Evolutionary conservation across 2,329 filamentous ascomycete genomes (phyloP), one percentile per base, ranked within the genome.

Genomic region (Aureobasidium lini): DNA sequence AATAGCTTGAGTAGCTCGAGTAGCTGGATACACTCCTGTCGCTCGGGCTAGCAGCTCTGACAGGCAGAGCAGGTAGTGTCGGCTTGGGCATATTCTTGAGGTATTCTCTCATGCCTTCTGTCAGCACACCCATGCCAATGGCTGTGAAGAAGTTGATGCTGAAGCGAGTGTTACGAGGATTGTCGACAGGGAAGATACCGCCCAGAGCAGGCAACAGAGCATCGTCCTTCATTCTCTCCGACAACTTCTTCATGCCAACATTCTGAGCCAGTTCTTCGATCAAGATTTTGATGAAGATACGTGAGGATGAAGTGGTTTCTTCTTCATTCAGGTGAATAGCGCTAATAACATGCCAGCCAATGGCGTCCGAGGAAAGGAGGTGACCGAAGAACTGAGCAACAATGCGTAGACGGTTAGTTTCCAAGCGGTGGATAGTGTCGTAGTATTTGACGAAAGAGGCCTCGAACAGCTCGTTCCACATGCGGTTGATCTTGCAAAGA

Each of bases 121-220:
- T 99, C 62, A 99, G 81, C 28, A 84, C 85, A 70, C 94, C 94
- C 89, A 99, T 95, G 61, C 92, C 91, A 68, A 99, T 95, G 68
- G 91, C 94, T 9, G 94, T 99, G 73, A 99, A 97, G 80, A 96
- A 99, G 76, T 99, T 99, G 85, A 99, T 96, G 53, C 92, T 90
- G 79, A 99, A 99, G 57, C 93, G 86, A 40, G 92, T 91, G 74
- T 96, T 94, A 70, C 89, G 86, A 28, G 91, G 84, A 68, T 91
- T 90, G 71, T 97, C 92, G 62, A 80, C 87, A 0, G 94, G 94
- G 79, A 99, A 97, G 44, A 99, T 77, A 32, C 93, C 93, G 40
- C 87, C 84, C 61, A 96, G 84, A 70, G 84, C 88, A 52, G 90
- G 84, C 62, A 87, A 85, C 40, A 97, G 79, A 52, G 84, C 81